Evolutionary conservation across 805 yeast genomes (phyloP), one percentile per base, ranked within the genome.

Genomic region (Metschnikowia arizonensis): DNA sequence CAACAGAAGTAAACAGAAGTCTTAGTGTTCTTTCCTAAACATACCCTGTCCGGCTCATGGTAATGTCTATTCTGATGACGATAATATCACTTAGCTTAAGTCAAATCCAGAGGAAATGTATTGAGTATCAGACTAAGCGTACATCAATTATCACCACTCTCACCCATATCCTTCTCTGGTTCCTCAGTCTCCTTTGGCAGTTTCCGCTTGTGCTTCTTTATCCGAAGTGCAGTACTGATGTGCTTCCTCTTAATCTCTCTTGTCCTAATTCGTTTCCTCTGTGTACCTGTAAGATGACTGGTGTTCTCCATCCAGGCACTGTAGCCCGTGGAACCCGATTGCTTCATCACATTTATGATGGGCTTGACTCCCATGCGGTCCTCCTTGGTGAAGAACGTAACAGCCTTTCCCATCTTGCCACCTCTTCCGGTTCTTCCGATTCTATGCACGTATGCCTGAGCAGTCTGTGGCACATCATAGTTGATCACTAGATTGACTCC

Each of bases 371-470:
- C 79, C 46, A 77, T 63, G 3, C 78, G 66, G 61, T 93, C 99
- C 51, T 88, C 95, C 61, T 89, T 90, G 21, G 99, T 91, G 69
- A 86, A 93, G 53, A 90, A 83, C 0, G 99, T 93, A 15, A 93
- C 79, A 0, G 98, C 97, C 55, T 76, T 77, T 46, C 99, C 99
- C 7, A 68, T 58, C 49, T 85, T 80, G 1, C 96, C 96, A 44
- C 88, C 96, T 75, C 99, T 83, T 55, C 99, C 99, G 2, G 99
- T 91, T 74, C 99, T 85, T 65, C 99, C 99, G 58, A 93, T 88
- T 69, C 99, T 81, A 65, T 93, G 99, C 37, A 93, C 97, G 63
- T 93, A 93, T 0, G 96, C 84, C 64, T 91, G 97, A 0, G 97
- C 88, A 35, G 85, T 79, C 57, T 82, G 86, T 14, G 99, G 99